Percentiles rank a stretch among this genome's conserved stretches.
Evolutionary conservation across 2,329 filamentous ascomycete species (phyloP).

Genomic region (Cladosporium velox): DNA sequence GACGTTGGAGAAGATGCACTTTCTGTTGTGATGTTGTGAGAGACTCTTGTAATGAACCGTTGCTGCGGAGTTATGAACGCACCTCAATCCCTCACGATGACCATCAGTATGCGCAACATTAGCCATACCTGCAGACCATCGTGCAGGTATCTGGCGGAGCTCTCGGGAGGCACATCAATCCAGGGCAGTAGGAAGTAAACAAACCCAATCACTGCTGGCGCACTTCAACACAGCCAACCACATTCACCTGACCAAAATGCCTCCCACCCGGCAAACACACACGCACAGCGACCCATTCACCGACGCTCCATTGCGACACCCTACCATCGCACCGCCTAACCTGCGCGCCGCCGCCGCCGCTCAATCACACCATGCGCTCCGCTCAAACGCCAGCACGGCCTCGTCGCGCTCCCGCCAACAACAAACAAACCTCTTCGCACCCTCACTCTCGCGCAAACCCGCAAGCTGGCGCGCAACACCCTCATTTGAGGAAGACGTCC

Average conservation of each 20-base stretch:
- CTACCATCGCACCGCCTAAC: conserved; percentile 15
- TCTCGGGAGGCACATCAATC: not conserved
- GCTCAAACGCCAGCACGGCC: conserved; percentile 19
- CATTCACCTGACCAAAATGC: conserved; percentile 8
- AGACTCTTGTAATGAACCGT: not conserved
- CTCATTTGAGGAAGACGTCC: conserved; percentile 15
- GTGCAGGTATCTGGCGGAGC: not conserved
- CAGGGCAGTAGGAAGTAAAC: not conserved
- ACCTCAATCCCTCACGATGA: not conserved
- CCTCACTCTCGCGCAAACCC: conserved; percentile 13
- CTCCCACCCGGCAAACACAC: conserved; percentile 2
- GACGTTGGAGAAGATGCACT: conserved; percentile 16
- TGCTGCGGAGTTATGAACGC: not conserved
- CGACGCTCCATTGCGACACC: conserved; percentile 13
- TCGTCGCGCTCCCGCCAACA: conserved; percentile 15
- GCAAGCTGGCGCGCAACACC: conserved; percentile 14
- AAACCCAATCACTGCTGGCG: not conserved
- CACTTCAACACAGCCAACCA: not conserved
- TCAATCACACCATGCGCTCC: conserved; percentile 5
- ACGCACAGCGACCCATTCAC: conserved; percentile 4
- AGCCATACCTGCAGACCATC: not conserved
- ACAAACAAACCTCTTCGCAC: conserved; percentile 20
- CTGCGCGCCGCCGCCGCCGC: conserved; percentile 14
- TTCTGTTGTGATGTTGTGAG: not conserved
- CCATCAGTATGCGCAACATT: not conserved